Conservation (phyloP, 2,329 filamentous ascomycete species). For the Monosporascus sp. region DNA sequence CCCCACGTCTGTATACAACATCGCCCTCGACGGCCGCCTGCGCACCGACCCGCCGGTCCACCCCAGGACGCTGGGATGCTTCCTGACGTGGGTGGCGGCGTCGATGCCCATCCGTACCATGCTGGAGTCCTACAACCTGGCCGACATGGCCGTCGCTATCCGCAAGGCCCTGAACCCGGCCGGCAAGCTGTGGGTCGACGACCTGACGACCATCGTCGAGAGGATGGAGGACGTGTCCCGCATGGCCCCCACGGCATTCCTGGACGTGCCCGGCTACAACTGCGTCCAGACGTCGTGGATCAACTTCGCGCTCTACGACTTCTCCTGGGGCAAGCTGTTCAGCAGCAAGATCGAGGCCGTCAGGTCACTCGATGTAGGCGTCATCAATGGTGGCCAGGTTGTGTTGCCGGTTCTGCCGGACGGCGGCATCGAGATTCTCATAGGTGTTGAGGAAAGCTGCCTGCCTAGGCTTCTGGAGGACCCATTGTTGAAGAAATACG, state of each 20-base stretch:
- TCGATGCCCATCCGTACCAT: slow-evolving; percentile 24
- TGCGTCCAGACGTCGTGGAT: slow-evolving; percentile 29
- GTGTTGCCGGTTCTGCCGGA: slow-evolving; percentile 26
- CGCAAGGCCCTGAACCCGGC: slow-evolving; percentile 27
- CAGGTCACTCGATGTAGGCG: slow-evolving; percentile 24
- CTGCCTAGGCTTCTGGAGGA: slow-evolving; percentile 23
- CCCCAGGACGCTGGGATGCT: slow-evolving; percentile 31
- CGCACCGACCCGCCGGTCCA: slow-evolving; percentile 29
- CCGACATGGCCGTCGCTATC: slow-evolving; percentile 27
- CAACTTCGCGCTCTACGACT: slow-evolving; percentile 25
- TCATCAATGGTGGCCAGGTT: slow-evolving; percentile 27
- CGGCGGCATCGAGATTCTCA: slow-evolving; percentile 28
- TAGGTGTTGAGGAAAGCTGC: slow-evolving; percentile 25
- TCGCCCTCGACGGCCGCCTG: slow-evolving; percentile 31
- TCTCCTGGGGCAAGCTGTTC: slow-evolving; percentile 27
- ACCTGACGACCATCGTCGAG: slow-evolving; percentile 25
- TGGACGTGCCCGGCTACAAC: slow-evolving; percentile 29
- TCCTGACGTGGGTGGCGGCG: slow-evolving; percentile 30
- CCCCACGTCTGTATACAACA: slow-evolving; percentile 29
- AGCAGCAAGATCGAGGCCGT: slow-evolving; percentile 24
- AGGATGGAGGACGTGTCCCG: slow-evolving; percentile 25
- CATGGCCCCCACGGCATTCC: slow-evolving; percentile 27
- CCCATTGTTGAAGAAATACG: slow-evolving; percentile 24
- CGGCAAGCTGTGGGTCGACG: slow-evolving; percentile 25
- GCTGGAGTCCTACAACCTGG: slow-evolving; percentile 20